Percentiles rank a stretch among this genome's conserved stretches.
Conservation (phyloP, 2,329 filamentous ascomycete species). For the Drechslerella dactyloides region DNA sequence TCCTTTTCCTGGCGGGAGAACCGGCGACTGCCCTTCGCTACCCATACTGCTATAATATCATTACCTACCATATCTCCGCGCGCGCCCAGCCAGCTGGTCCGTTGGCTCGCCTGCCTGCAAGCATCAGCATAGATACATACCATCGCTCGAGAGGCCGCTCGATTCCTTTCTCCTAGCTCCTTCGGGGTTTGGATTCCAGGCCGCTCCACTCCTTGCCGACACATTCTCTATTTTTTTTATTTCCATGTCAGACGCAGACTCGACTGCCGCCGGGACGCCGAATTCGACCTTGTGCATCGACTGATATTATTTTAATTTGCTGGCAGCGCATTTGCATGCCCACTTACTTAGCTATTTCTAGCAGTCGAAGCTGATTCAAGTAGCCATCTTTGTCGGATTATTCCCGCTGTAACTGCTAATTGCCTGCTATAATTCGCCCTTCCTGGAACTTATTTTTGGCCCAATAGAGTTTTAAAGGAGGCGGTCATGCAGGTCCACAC, state of each 20-base stretch:
- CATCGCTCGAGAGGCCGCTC: neutral
- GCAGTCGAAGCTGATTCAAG: conserved; percentile 6
- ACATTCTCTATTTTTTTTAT: neutral
- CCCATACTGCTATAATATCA: neutral
- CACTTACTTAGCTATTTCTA: conserved; percentile 6
- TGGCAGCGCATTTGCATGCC: neutral
- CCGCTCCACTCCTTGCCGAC: neutral
- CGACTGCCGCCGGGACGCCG: neutral
- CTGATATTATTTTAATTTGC: conserved; percentile 5
- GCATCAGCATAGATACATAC: neutral
- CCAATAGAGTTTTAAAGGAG: conserved; percentile 13
- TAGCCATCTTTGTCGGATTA: neutral
- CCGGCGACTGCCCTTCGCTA: conserved; percentile 23
- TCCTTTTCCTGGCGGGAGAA: conserved; percentile 37
- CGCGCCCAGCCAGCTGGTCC: neutral
- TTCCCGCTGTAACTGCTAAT: conserved; percentile 1
- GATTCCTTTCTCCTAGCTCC: neutral
- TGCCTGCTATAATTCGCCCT: neutral
- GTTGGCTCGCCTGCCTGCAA: neutral
- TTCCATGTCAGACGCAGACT: conserved; percentile 1
- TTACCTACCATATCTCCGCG: conserved; percentile 15
- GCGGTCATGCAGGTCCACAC: conserved; percentile 44
- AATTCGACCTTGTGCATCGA: neutral
- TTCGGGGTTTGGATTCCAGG: neutral
- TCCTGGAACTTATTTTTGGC: conserved; percentile 3